Conservation (phyloP, 495 filamentous ascomycete genomes). For the Aspergillus indologenus region DNA sequence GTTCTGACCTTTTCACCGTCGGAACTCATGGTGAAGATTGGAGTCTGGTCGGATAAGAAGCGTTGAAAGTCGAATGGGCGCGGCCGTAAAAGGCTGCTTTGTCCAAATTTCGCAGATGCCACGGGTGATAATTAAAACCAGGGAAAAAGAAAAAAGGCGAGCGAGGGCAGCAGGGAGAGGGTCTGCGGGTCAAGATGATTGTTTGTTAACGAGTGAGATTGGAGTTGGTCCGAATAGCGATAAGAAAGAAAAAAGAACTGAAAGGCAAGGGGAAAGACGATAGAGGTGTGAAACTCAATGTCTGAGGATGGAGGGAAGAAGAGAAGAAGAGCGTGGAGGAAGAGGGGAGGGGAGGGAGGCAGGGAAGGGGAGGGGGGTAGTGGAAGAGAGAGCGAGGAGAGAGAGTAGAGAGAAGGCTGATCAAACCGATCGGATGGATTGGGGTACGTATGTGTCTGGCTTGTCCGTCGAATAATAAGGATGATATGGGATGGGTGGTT, state of each 20-base stretch:
- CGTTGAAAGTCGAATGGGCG: conserved; percentile 51
- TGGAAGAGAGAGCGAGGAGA: too few species aligned
- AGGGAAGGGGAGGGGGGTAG: conserved; percentile 4
- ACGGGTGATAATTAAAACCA: conserved; percentile 33
- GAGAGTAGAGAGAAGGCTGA: conserved; percentile 8
- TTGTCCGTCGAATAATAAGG: neutral
- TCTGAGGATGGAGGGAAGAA: conserved; percentile 1
- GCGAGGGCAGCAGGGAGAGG: conserved; percentile 9
- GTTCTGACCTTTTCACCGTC: conserved; percentile 75
- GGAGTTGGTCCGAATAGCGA: conserved; percentile 28
- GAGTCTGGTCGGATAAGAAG: conserved; percentile 48
- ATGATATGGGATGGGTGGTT: neutral
- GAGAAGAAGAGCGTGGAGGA: conserved; percentile 2
- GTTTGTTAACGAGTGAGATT: conserved; percentile 28
- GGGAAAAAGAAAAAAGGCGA: conserved; percentile 14
- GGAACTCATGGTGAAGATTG: conserved; percentile 54
- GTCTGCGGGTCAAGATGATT: conserved; percentile 16
- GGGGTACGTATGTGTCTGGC: conserved; percentile 3
- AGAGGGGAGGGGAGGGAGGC: conserved; percentile 3
- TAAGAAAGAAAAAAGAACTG: conserved; percentile 19
- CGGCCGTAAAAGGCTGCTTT: conserved; percentile 47
- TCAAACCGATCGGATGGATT: neutral
- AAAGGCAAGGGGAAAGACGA: conserved; percentile 11
- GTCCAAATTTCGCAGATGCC: conserved; percentile 47
- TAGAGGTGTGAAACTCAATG: neutral